Evolutionary conservation across 1,284 basidiomycete species (phyloP).

Genomic region (Dichomitus squalens): DNA sequence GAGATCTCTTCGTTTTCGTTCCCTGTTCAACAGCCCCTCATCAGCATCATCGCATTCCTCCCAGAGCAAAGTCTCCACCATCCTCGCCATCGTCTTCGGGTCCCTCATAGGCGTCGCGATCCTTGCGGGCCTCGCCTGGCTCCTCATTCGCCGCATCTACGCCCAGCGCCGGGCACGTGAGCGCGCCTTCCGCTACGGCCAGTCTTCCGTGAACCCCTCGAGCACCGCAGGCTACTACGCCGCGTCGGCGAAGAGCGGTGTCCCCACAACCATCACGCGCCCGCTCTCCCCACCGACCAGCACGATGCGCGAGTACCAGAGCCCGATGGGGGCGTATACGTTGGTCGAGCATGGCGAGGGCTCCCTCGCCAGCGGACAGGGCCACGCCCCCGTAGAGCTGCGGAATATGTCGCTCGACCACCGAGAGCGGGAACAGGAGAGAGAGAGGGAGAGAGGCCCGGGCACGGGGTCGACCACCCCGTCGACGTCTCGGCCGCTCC

Average conservation of each 20-base stretch:
- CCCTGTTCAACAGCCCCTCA: neutral
- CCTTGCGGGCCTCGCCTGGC: slow-evolving; percentile 13
- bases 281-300: slow-evolving; percentile 7
- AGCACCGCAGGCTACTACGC: slow-evolving; percentile 12
- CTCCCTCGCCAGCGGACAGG: slow-evolving; percentile 1
- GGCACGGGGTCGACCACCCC: slow-evolving; percentile 6
- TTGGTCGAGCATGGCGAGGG: neutral
- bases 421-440: neutral
- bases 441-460: slow-evolving; percentile 1
- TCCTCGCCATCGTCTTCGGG: slow-evolving; percentile 28
- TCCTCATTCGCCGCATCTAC: slow-evolving; percentile 20
- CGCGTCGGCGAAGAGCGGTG: slow-evolving; percentile 2
- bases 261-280: neutral
- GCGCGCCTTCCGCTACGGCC: slow-evolving; percentile 28
- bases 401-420: slow-evolving; percentile 8
- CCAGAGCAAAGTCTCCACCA: slow-evolving; percentile 13
- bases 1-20: neutral
- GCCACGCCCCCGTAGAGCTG: slow-evolving; percentile 4
- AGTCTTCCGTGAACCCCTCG: slow-evolving; percentile 22
- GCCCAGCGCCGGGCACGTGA: slow-evolving; percentile 21
- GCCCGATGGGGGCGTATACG: neutral
- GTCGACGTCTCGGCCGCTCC: slow-evolving; percentile 6
- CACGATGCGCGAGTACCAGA: neutral
- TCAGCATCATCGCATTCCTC: slow-evolving; percentile 2
- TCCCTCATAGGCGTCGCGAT: slow-evolving; percentile 22